Percentiles rank a stretch among this genome's conserved stretches.
These are phyloP conservation scores for Striga hermonthica DNA, from an alignment of 305 asterid genomes.

Conservation along the genomic window DNA sequence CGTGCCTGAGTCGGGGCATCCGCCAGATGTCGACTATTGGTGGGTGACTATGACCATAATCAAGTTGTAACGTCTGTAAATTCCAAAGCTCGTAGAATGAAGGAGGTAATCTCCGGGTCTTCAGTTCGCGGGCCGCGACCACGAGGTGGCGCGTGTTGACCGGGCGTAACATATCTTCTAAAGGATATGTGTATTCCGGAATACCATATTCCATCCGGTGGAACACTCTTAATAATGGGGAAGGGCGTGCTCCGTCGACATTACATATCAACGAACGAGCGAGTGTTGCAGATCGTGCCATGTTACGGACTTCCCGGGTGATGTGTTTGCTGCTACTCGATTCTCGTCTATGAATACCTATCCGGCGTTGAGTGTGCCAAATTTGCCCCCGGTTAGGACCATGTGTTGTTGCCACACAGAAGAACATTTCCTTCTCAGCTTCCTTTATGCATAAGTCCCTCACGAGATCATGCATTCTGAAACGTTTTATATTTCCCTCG, in stretches of 20 bases:
- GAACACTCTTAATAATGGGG: not conserved
- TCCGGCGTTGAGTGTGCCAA: not conserved
- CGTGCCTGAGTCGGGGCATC: too few relatives aligned
- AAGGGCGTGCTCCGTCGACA: not conserved
- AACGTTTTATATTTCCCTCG: not conserved
- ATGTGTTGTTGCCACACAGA: not conserved
- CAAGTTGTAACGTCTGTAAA: not conserved
- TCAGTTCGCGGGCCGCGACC: not conserved
- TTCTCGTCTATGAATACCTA: not conserved
- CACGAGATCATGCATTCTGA: slow-evolving; percentile 17
- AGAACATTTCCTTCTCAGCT: not conserved
- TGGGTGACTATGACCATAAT: too few relatives aligned
- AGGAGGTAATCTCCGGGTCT: not conserved
- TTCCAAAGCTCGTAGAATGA: not conserved
- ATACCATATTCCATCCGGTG: not conserved
- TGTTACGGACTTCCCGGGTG: not conserved
- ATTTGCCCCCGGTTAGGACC: not conserved
- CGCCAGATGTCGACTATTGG: not conserved
- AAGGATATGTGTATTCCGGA: not conserved
- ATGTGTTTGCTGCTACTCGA: not conserved
- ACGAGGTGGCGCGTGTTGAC: not conserved
- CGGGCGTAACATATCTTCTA: not conserved
- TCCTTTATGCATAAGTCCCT: not conserved
- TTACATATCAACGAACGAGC: not conserved
- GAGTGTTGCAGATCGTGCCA: not conserved